These are phyloP conservation scores for Claviceps sp. DNA, from an alignment of 2,329 filamentous ascomycete genomes.

Conservation along the genomic window DNA sequence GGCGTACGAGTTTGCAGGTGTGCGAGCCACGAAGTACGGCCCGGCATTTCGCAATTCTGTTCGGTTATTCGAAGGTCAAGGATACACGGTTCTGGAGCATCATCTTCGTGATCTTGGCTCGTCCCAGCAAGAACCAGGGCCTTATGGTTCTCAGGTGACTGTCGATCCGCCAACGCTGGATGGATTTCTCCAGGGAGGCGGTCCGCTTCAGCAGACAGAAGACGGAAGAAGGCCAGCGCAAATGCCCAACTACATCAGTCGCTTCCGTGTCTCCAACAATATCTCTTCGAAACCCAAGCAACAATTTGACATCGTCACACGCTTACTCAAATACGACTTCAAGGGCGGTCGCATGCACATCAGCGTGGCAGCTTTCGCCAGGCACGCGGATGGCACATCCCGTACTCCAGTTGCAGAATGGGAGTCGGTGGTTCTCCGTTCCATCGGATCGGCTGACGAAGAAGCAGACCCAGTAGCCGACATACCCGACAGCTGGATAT, in stretches of 20 bases:
- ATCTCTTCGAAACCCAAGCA: slow-evolving; percentile 11
- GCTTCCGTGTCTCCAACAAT: slow-evolving; percentile 17
- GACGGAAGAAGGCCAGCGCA: slow-evolving; percentile 12
- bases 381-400: not conserved
- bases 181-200: slow-evolving; percentile 13
- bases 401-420: slow-evolving; percentile 11
- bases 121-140: not conserved
- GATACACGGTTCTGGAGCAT: slow-evolving; percentile 11
- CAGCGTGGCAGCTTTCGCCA: slow-evolving; percentile 14
- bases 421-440: slow-evolving; percentile 9
- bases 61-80: slow-evolving; percentile 11
- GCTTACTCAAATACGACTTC: slow-evolving; percentile 11
- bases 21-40: slow-evolving; percentile 12
- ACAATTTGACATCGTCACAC: slow-evolving; percentile 12
- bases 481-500: slow-evolving; percentile 11
- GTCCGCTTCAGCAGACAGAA: slow-evolving; percentile 10
- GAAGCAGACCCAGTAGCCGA: slow-evolving; percentile 7
- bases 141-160: slow-evolving; percentile 12
- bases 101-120: slow-evolving; percentile 11
- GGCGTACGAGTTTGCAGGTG: slow-evolving; percentile 1
- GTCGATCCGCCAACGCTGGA: slow-evolving; percentile 17
- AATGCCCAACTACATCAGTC: slow-evolving; percentile 18
- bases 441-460: slow-evolving; percentile 4
- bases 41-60: slow-evolving; percentile 13
- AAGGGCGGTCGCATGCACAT: slow-evolving; percentile 14